Evolutionary conservation across 805 yeast genomes (phyloP).

Genomic region (Schizosaccharomyces osmophilus): DNA sequence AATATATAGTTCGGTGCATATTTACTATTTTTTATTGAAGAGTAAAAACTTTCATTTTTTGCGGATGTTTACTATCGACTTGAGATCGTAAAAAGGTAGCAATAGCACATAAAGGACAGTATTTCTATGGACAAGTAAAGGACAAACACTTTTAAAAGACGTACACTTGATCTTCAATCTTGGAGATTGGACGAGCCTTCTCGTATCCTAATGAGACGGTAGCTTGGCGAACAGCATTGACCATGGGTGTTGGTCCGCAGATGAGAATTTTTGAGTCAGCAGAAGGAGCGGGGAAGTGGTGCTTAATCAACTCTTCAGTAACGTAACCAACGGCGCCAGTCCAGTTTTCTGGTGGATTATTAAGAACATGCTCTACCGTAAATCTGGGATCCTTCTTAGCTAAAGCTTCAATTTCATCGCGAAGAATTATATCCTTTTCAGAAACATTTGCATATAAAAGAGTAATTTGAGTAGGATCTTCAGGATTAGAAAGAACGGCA

Average conservation of each 20-base stretch:
- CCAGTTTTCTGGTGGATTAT: constrained; percentile 51
- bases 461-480: constrained; percentile 50
- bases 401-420: constrained; percentile 51
- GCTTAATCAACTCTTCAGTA: constrained; percentile 34
- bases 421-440: constrained; percentile 57
- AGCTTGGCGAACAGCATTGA: constrained; percentile 57
- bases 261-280: constrained; percentile 45
- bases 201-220: constrained; percentile 48
- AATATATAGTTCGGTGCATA: no score
- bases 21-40: no score
- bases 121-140: background rate
- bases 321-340: constrained; percentile 56
- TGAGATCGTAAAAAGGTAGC: background rate
- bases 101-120: background rate
- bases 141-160: constrained; percentile 28
- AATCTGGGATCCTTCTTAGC: constrained; percentile 22
- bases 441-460: constrained; percentile 63
- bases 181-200: constrained; percentile 72
- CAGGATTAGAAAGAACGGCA: constrained; percentile 51
- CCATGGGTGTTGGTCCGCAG: constrained; percentile 86
- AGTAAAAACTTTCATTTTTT: no score
- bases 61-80: no score
- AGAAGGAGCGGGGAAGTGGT: constrained; percentile 35
- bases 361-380: constrained; percentile 47
- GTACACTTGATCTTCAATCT: constrained; percentile 74